These are phyloP conservation scores for Lactifluus piperatus DNA, from an alignment of 768 basidiomycete species.

Conservation along the genomic window DNA sequence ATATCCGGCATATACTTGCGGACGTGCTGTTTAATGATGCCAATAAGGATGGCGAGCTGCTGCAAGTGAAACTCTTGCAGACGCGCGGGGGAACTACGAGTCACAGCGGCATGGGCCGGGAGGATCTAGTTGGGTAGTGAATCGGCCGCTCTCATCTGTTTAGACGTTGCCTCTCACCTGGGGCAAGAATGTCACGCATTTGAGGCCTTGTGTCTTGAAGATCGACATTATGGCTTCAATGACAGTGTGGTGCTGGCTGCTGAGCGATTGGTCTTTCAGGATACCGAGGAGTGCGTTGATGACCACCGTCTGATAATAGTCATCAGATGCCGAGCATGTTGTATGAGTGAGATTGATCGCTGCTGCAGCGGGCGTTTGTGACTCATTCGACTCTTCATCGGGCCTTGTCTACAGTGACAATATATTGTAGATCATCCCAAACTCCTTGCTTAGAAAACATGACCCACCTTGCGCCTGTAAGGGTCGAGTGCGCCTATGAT, in stretches of 20 bases:
- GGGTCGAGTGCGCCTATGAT: conserved; percentile 95
- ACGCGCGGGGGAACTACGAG: conserved; percentile 70
- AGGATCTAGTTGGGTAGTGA: conserved; percentile 53
- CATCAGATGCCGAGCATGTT: conserved; percentile 65
- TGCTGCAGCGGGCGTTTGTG: conserved; percentile 46
- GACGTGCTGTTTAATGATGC: conserved; percentile 96
- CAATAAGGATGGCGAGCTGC: conserved; percentile 89
- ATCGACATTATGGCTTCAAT: conserved; percentile 99
- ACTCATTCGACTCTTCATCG: conserved; percentile 48
- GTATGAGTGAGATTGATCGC: conserved; percentile 63
- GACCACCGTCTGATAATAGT: conserved; percentile 96
- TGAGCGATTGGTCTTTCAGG: conserved; percentile 81
- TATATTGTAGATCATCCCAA: neutral
- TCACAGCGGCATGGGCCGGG: conserved; percentile 87
- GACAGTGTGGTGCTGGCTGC: conserved; percentile 81
- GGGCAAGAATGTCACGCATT: conserved; percentile 91
- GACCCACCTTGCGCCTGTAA: conserved; percentile 78
- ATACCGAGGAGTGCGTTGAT: conserved; percentile 82
- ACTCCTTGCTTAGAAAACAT: neutral
- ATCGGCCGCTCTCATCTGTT: neutral
- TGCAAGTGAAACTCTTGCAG: conserved; percentile 91
- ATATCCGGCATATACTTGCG: conserved; percentile 85
- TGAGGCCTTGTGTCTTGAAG: conserved; percentile 95
- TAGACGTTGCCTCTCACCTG: conserved; percentile 44
- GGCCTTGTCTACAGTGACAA: conserved; percentile 38